Evolutionary conservation across 129 eudicot genomes (phyloP).

Genomic region (Centrapalus pauciflorus): DNA sequence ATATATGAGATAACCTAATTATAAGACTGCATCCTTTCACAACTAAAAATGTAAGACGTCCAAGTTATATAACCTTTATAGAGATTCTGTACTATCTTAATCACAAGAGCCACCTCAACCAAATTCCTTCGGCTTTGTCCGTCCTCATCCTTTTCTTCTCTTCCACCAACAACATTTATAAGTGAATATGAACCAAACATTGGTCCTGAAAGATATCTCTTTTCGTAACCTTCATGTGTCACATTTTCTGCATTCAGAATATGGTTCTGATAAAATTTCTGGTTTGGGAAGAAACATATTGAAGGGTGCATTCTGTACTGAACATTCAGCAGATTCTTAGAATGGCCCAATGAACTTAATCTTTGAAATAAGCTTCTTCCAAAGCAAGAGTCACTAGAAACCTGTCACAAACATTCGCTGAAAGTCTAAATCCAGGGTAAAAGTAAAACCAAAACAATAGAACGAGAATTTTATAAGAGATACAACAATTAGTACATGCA

Average conservation of each 20-base stretch:
- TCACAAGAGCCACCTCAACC: constrained; percentile 62
- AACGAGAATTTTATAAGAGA: not conserved
- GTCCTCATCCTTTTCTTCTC: constrained; percentile 52
- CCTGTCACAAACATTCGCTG: constrained; percentile 13
- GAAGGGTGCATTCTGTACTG: constrained; percentile 59
- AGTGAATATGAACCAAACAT: constrained; percentile 55
- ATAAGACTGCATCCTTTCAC: too few species aligned
- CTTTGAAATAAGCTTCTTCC: constrained; percentile 52
- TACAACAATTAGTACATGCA: not conserved
- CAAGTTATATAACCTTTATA: constrained; percentile 60
- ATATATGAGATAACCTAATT: too few species aligned
- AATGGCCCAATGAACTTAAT: constrained; percentile 36
- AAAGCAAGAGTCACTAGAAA: constrained; percentile 34
- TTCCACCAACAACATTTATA: constrained; percentile 49
- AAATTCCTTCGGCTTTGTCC: constrained; percentile 48
- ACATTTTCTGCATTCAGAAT: constrained; percentile 39
- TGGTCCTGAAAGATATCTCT: constrained; percentile 36
- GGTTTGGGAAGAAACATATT: constrained; percentile 42
- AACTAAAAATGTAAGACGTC: too few species aligned
- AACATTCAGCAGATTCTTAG: constrained; percentile 38
- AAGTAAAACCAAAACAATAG: not conserved
- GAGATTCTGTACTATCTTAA: constrained; percentile 48
- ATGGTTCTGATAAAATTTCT: constrained; percentile 30
- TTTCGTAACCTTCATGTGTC: constrained; percentile 22
- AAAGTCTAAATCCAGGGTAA: not conserved